A percentile compares a stretch with the other conserved stretches of the same genome.
Conservation (phyloP, 805 yeast species). For the Schwanniomyces vanrijiae region DNA sequence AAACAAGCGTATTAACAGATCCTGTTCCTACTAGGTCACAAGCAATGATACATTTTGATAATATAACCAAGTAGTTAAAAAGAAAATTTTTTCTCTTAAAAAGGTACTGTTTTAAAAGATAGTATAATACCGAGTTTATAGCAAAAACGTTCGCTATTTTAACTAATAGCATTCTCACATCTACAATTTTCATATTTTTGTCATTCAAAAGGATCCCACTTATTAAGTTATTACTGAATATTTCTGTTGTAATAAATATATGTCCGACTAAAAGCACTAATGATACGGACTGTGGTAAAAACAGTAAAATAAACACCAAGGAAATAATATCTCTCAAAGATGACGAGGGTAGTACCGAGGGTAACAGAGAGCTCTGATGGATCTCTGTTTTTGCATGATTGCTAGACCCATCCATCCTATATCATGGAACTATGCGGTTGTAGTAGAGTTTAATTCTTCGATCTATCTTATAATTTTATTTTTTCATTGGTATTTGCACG, state of each 20-base stretch:
- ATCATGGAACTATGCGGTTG: not conserved
- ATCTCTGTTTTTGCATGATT: conserved; percentile 1
- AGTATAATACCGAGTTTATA: conserved; percentile 23
- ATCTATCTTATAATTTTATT: not conserved
- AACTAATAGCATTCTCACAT: not conserved
- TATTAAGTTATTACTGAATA: conserved; percentile 26
- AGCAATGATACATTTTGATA: conserved; percentile 32
- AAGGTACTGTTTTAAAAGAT: conserved; percentile 17
- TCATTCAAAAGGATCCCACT: conserved; percentile 14
- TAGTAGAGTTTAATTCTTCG: not conserved
- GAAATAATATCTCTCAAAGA: conserved; percentile 33
- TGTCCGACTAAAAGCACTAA: conserved; percentile 19
- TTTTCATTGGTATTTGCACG: not conserved
- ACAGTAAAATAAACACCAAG: conserved; percentile 26
- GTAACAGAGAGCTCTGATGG: not conserved
- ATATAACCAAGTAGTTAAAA: conserved; percentile 14
- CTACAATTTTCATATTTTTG: not conserved
- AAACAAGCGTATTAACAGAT: conserved; percentile 14
- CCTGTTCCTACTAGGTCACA: conserved; percentile 28
- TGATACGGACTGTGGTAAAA: conserved; percentile 26
- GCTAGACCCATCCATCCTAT: conserved; percentile 5
- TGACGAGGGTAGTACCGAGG: conserved; percentile 18
- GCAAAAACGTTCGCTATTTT: conserved; percentile 16
- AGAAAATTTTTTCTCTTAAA: conserved; percentile 2
- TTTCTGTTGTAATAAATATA: conserved; percentile 17